Evolutionary conservation across 805 yeast species (phyloP).

Genomic region (Torulaspora franciscae): DNA sequence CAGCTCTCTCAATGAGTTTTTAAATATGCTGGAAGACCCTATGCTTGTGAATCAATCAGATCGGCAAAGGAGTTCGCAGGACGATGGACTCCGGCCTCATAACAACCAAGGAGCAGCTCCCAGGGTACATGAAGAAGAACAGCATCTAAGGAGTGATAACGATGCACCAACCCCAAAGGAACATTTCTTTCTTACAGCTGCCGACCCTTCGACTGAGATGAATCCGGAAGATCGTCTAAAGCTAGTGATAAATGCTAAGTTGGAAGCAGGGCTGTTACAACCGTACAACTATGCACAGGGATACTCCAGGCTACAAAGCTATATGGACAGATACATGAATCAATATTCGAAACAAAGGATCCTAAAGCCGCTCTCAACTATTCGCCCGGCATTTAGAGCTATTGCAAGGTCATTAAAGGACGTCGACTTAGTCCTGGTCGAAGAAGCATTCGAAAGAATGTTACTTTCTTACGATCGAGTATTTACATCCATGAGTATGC

Average conservation of each 20-base stretch:
- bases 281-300: slow-evolving; percentile 95
- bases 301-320: slow-evolving; percentile 79
- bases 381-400: slow-evolving; percentile 90
- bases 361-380: slow-evolving; percentile 74
- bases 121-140: slow-evolving; percentile 21
- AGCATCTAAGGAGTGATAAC: not conserved
- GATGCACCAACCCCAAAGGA: slow-evolving; percentile 72
- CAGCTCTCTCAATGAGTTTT: slow-evolving; percentile 80
- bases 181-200: slow-evolving; percentile 91
- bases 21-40: slow-evolving; percentile 86
- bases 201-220: slow-evolving; percentile 91
- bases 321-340: slow-evolving; percentile 92
- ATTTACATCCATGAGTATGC: slow-evolving; percentile 95
- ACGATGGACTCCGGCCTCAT: not conserved
- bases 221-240: slow-evolving; percentile 91
- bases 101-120: not conserved
- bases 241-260: slow-evolving; percentile 88
- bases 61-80: not conserved
- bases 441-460: slow-evolving; percentile 92
- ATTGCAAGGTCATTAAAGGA: slow-evolving; percentile 87
- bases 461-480: slow-evolving; percentile 88
- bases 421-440: slow-evolving; percentile 85
- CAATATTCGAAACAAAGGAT: slow-evolving; percentile 77
- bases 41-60: slow-evolving; percentile 29
- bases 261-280: slow-evolving; percentile 86